These are phyloP conservation scores for Sporodiniella umbellata DNA, from an alignment of 371 early-diverging fungal genomes.

Conservation along the genomic window DNA sequence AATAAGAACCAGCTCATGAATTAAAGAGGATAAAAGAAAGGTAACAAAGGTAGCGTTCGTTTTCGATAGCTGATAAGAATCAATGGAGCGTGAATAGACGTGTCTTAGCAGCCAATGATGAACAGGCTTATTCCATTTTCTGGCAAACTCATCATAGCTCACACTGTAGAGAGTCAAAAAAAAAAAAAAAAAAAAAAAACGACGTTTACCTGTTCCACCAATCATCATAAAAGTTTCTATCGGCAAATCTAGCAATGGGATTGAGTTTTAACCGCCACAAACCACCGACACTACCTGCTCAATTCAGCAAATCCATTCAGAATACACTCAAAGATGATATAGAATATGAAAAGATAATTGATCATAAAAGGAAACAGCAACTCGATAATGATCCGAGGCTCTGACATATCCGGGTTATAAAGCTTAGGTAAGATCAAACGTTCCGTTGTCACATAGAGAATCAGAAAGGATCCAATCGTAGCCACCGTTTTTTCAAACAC, in stretches of 20 bases:
- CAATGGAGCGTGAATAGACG: slow-evolving; percentile 82
- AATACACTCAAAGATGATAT: slow-evolving; percentile 94
- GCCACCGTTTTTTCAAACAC: slow-evolving; percentile 82
- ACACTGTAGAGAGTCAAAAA: slow-evolving; percentile 41
- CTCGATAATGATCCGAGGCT: slow-evolving; percentile 56
- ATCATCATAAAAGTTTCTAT: slow-evolving; percentile 95
- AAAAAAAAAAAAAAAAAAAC: too few relatives aligned
- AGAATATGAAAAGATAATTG: slow-evolving; percentile 87
- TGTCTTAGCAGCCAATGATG: slow-evolving; percentile 94
- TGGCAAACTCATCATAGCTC: slow-evolving; percentile 93
- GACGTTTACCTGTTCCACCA: slow-evolving; percentile 93
- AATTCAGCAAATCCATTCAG: slow-evolving; percentile 96
- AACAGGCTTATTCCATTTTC: slow-evolving; percentile 98
- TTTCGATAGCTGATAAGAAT: slow-evolving; percentile 72
- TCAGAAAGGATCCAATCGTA: slow-evolving; percentile 74
- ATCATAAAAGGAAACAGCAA: slow-evolving; percentile 87
- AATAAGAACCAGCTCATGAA: slow-evolving; percentile 91
- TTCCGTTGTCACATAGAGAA: slow-evolving; percentile 84
- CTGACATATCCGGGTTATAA: slow-evolving; percentile 59
- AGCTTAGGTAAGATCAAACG: slow-evolving; percentile 81
- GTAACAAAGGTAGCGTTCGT: slow-evolving; percentile 77
- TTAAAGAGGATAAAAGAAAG: slow-evolving; percentile 81
- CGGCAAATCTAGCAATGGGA: slow-evolving; percentile 73
- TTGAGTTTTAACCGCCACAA: background rate
- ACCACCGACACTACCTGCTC: slow-evolving; percentile 54